Evolutionary conservation across 1,139 yeast genomes (phyloP).

Genomic region (Geotrichum reessii): DNA sequence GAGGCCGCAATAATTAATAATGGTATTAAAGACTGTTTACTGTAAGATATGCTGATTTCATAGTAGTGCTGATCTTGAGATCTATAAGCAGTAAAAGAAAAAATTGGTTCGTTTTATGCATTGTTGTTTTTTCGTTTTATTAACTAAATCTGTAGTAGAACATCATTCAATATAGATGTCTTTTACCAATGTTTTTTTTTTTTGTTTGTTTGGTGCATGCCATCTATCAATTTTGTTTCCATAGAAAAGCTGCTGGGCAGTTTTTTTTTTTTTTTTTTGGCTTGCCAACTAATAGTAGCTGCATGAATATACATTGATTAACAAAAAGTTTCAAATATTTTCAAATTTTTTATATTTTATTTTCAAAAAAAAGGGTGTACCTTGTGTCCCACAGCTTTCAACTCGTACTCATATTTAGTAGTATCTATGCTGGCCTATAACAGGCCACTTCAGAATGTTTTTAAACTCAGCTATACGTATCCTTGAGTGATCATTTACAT

Average conservation of each 20-base stretch:
- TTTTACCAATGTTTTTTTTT: not conserved
- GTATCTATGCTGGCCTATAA: not conserved
- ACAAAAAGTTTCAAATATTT: not conserved
- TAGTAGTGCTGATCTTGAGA: not conserved
- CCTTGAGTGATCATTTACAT: not conserved
- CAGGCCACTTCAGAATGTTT: not conserved
- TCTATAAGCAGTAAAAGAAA: not conserved
- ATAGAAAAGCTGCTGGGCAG: not conserved
- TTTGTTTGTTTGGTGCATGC: not conserved
- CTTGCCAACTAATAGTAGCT: not conserved
- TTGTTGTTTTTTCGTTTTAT: no score
- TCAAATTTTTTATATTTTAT: not conserved
- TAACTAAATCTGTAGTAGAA: no score
- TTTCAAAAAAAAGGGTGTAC: not conserved
- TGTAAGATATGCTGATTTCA: not conserved
- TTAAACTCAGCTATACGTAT: not conserved
- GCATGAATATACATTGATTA: not conserved
- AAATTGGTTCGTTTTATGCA: no score
- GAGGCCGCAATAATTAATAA: no score
- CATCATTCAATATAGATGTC: not conserved
- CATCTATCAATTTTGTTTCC: not conserved
- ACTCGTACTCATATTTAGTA: not conserved
- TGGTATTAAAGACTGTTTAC: not conserved
- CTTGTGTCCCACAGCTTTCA: not conserved
- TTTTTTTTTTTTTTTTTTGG: no score